These are phyloP conservation scores for Globisporangium middletonii DNA, from an alignment of 352 stramenopile genomes.

Conservation along the genomic window DNA sequence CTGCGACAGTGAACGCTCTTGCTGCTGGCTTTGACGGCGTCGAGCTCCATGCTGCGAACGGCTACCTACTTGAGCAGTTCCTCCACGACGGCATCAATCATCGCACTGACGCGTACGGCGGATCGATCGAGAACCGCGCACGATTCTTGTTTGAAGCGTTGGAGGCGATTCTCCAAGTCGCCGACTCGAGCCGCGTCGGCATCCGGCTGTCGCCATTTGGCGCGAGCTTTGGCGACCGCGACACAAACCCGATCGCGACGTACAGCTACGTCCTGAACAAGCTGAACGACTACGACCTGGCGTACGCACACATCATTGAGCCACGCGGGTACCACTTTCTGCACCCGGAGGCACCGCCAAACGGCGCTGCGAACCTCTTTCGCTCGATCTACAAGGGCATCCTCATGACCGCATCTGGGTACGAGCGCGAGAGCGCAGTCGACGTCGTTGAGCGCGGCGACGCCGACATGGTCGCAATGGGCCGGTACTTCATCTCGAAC, in stretches of 20 bases:
- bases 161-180: conserved; percentile 37
- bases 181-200: conserved; percentile 31
- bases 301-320: conserved; percentile 59
- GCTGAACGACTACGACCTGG: conserved; percentile 52
- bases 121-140: conserved; percentile 79
- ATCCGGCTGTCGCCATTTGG: conserved; percentile 44
- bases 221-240: conserved; percentile 37
- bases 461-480: conserved; percentile 59
- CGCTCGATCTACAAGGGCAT: conserved; percentile 52
- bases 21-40: conserved; percentile 88
- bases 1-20: conserved; percentile 52
- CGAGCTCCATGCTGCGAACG: conserved; percentile 88
- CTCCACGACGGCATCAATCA: conserved; percentile 78
- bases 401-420: conserved; percentile 53
- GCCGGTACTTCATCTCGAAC: conserved; percentile 50
- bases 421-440: conserved; percentile 39
- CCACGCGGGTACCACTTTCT: conserved; percentile 37
- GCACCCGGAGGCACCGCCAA: conserved; percentile 25
- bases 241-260: conserved; percentile 37
- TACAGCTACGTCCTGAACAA: conserved; percentile 48
- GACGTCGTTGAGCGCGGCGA: conserved; percentile 40
- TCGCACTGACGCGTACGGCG: conserved; percentile 83
- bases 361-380: conserved; percentile 40
- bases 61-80: conserved; percentile 92
- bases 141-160: conserved; percentile 74